Base-by-base conservation (phyloP, 805 yeast species). In the Metschnikowia hibisci region DNA sequence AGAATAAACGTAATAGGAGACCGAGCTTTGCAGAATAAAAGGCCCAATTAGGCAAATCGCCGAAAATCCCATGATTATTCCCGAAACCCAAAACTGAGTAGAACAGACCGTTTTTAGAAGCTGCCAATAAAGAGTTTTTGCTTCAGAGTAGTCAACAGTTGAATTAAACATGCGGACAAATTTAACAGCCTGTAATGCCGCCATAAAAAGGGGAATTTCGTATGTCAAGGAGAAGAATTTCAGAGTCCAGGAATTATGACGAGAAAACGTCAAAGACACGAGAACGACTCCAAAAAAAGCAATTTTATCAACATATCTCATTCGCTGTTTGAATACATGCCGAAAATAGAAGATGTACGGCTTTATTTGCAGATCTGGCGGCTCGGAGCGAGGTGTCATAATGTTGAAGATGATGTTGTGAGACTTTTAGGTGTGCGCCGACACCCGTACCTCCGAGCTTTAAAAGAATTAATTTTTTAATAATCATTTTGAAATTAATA, bases 301-400 rank as follows among this genome's bases (percentile, higher is more conserved):
- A 37, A 70, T 55, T 34, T 67, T 62, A 47, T 62, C 58, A 39
- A 65, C 61, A 45, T 57, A 71, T 38, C 59, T 60, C 56, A 69
- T 57, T 32, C 76, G 51, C 45, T 68, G 66, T 35, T 51, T 42
- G 32, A 58, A 50, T 6, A 69, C 71, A 42, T 62, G 60, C 14
- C 45, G 44, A 48, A 63, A 67, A 47, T 56, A 54, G 30, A 51
- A 33, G 33, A 53, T 54, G 45, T 64, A 64, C 31, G 57, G 51
- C 33, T 37, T 37, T 25, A 37, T 18, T 26, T 18, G 32, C 34
- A 30, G 30, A 33, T 32, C 32, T 32, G 46, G 43, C 34, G 43
- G 39, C 26, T 44, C 36, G 15, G 41, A 33, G 30, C 13, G 45
- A 23, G 42, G 29, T 27, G 41, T n/a, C 47, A 36, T 41, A 26